A percentile compares a stretch with the other conserved stretches of the same genome.
Conservation (phyloP, 441 rosid genomes). For the Gossypium schwendimanii region DNA sequence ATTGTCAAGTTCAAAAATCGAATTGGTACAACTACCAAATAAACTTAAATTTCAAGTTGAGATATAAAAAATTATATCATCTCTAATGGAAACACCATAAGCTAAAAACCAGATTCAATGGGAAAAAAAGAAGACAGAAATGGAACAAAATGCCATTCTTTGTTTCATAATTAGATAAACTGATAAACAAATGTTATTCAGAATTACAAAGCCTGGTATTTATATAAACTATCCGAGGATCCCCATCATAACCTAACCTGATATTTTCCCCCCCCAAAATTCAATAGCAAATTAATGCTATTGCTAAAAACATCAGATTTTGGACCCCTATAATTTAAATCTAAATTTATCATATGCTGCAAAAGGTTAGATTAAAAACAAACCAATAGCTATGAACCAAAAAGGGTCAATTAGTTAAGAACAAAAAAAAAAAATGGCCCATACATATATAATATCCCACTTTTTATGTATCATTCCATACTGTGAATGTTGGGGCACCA, state of each 20-base stretch:
- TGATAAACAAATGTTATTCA: conserved; percentile 15
- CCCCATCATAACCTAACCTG: background rate
- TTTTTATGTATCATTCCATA: conserved; percentile 47
- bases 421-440: background rate
- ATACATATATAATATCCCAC: background rate
- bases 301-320: conserved; percentile 24
- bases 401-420: conserved; percentile 4
- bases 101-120: background rate
- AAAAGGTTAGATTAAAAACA: conserved; percentile 19
- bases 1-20: too few species aligned
- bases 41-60: too few species aligned
- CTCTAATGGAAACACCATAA: too few species aligned
- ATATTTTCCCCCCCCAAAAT: conserved; percentile 36
- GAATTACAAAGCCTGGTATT: conserved; percentile 29
- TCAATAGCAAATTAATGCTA: conserved; percentile 31
- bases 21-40: too few species aligned
- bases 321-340: conserved; percentile 13
- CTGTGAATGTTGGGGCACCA: conserved; percentile 50
- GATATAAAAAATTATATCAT: too few species aligned
- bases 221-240: conserved; percentile 28
- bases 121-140: background rate
- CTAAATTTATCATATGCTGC: conserved; percentile 12
- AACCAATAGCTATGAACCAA: background rate
- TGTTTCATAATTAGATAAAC: conserved; percentile 9
- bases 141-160: conserved; percentile 15